Evolutionary conservation across 2,329 filamentous ascomycete species (phyloP).

Genomic region (Exophiala mesophila): DNA sequence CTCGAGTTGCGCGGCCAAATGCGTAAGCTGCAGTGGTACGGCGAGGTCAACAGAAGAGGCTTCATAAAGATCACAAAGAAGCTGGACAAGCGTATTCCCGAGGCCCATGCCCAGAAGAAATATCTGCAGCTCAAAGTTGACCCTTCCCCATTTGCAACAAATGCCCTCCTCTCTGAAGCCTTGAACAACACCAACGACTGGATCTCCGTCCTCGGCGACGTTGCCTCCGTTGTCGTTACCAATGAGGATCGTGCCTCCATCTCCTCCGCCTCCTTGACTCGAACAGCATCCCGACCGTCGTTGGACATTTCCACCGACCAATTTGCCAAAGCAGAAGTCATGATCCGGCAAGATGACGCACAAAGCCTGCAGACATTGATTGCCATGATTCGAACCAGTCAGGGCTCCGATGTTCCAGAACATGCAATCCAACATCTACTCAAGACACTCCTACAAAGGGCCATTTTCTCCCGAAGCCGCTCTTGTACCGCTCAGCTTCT

Average conservation of each 20-base stretch:
- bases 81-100: conserved; percentile 86
- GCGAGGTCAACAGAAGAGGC: conserved; percentile 88
- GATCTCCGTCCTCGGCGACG: conserved; percentile 75
- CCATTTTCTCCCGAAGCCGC: conserved; percentile 67
- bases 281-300: conserved; percentile 69
- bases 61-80: conserved; percentile 99
- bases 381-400: conserved; percentile 5
- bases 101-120: conserved; percentile 69
- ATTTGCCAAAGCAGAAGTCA: conserved; percentile 67
- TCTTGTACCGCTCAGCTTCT: conserved; percentile 69
- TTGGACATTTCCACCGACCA: conserved; percentile 64
- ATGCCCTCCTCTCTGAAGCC: conserved; percentile 52
- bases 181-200: conserved; percentile 79
- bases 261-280: conserved; percentile 66
- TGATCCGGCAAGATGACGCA: conserved; percentile 65
- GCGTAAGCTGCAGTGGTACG: conserved; percentile 94
- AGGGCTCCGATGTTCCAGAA: conserved; percentile 18
- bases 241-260: conserved; percentile 22
- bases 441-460: conserved; percentile 41
- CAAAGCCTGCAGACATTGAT: conserved; percentile 34
- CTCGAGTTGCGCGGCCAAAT: conserved; percentile 83
- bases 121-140: conserved; percentile 92
- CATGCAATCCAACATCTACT: conserved; percentile 32
- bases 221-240: conserved; percentile 62
- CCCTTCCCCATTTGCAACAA: conserved; percentile 79